Conservation (phyloP, 768 basidiomycete genomes). For the Mycena rebaudengoi region DNA sequence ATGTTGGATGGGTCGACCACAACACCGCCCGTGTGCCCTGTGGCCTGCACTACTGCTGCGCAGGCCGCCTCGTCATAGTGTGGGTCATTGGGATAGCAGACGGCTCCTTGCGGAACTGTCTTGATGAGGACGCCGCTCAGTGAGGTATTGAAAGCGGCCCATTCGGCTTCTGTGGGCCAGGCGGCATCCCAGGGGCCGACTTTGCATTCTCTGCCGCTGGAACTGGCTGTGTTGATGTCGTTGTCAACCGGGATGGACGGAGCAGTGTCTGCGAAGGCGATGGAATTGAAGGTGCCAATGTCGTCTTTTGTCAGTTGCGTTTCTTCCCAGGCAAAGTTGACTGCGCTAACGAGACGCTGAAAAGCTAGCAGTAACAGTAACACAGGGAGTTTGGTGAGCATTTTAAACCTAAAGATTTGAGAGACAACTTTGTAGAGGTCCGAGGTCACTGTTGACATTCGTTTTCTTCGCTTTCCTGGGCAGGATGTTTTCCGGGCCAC, state of each 20-base stretch:
- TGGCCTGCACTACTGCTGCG: constrained; percentile 11
- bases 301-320: constrained; percentile 3
- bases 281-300: background rate
- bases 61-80: constrained; percentile 14
- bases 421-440: background rate
- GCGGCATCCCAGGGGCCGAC: too few relatives aligned
- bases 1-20: constrained; percentile 19
- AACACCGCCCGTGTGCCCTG: too few relatives aligned
- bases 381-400: constrained; percentile 1
- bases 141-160: constrained; percentile 15
- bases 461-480: constrained; percentile 1
- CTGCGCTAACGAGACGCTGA: background rate
- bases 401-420: background rate
- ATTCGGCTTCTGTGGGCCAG: constrained; percentile 16
- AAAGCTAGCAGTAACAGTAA: background rate
- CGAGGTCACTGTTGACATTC: background rate
- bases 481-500: constrained; percentile 1
- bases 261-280: too few relatives aligned
- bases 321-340: constrained; percentile 1
- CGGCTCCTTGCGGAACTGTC: constrained; percentile 13
- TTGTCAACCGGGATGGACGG: too few relatives aligned
- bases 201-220: too few relatives aligned
- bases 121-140: constrained; percentile 7
- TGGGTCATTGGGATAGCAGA: constrained; percentile 12
- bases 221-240: too few relatives aligned